Evolutionary conservation across 2,329 filamentous ascomycete genomes (phyloP).

Genomic region (Fusarium poae): DNA sequence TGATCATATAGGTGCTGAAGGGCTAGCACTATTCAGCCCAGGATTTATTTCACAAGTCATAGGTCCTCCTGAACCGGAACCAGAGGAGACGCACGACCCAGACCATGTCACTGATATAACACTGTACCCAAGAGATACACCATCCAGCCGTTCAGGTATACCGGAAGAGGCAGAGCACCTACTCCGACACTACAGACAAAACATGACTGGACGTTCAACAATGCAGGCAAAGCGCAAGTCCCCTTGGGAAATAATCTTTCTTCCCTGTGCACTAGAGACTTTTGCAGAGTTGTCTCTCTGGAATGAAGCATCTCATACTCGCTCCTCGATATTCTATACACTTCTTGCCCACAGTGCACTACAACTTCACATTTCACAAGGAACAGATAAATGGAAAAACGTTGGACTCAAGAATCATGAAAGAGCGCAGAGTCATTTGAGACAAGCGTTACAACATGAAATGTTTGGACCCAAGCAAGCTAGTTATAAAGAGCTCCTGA

Average conservation of each 20-base stretch:
- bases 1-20: slow-evolving; percentile 41
- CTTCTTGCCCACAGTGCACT: slow-evolving; percentile 59
- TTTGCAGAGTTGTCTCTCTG: slow-evolving; percentile 59
- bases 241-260: slow-evolving; percentile 59
- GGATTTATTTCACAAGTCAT: slow-evolving; percentile 44
- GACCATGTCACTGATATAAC: slow-evolving; percentile 4
- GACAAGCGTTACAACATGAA: slow-evolving; percentile 53
- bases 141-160: slow-evolving; percentile 1
- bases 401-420: slow-evolving; percentile 50
- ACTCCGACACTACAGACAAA: slow-evolving; percentile 49
- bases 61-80: slow-evolving; percentile 9
- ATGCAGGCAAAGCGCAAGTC: slow-evolving; percentile 54
- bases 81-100: not conserved
- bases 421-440: slow-evolving; percentile 51
- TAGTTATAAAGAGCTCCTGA: slow-evolving; percentile 60
- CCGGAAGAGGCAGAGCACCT: slow-evolving; percentile 46
- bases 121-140: not conserved
- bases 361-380: slow-evolving; percentile 51
- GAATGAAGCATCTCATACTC: slow-evolving; percentile 55
- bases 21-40: slow-evolving; percentile 40
- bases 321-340: slow-evolving; percentile 55
- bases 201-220: slow-evolving; percentile 45
- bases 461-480: slow-evolving; percentile 51
- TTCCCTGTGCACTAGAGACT: slow-evolving; percentile 57
- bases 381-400: slow-evolving; percentile 46